Evolutionary conservation across 2,329 filamentous ascomycete species (phyloP), one percentile per base, ranked within the genome.

Genomic region (Capronia coronata): DNA sequence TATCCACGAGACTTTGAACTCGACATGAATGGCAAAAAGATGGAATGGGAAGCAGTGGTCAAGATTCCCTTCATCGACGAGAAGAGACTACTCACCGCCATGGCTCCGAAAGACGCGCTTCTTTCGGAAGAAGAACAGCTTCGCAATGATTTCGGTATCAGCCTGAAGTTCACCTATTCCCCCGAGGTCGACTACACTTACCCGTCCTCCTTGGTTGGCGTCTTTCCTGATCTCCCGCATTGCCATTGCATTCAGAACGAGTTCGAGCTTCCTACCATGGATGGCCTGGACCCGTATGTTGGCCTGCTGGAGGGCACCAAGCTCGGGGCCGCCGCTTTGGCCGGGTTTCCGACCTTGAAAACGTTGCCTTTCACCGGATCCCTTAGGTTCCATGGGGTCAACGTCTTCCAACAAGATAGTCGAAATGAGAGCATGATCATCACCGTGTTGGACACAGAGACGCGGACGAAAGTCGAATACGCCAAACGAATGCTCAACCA

Each of bases 11-110:
- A 98, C 62, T 98, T 98, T 63, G 88, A 94, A 58, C 76, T 98
- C 34, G 94, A 98, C 65, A 97, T 98, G 93, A 97, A 98, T 61
- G 94, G 93, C 52, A 98, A 98, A 74, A 98, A 95, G 72, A 94
- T 95, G 86, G 94, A 98, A 57, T 98, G 93, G 93, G 93, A 98
- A 66, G 93, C 93, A 22, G 91, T 98, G 30, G 89, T 98, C 57
- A 98, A 97, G 69, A 98, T 98, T 63, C 93, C 93, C 0, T 98
- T 98, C 69, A 98, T 98, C 56, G 88, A 98, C 51, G 91, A 98
- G 67, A 81, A 84, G 61, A 81, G 93, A 21, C 74, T 98, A 2
- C 75, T 98, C 48, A 71, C 75, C 30, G 93, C 91, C 6, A 96
- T 98, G 86, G 83, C 77, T 13, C 83, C 89, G 5, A 89, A 84